Evolutionary conservation across 2,329 filamentous ascomycete genomes (phyloP).

Genomic region (Juglanconis juglandina): DNA sequence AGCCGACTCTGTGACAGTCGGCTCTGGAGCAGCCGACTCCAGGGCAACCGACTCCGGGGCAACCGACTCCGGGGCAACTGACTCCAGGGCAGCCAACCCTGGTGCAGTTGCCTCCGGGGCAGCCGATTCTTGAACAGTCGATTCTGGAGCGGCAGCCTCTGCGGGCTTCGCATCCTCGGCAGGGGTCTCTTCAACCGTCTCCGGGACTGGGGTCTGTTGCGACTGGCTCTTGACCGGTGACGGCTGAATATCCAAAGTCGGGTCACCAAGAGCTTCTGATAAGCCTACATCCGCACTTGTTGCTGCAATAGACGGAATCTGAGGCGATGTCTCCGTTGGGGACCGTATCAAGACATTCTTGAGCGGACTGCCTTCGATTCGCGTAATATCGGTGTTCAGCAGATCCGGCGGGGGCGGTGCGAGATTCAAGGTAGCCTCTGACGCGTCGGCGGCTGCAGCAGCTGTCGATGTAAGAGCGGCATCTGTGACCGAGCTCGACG

Average conservation of each 20-base stretch:
- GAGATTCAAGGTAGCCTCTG: constrained; percentile 31
- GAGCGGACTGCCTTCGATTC: constrained; percentile 48
- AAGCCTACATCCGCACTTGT: background rate
- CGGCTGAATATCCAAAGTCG: constrained; percentile 11
- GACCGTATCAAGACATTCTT: constrained; percentile 50
- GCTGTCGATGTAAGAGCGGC: constrained; percentile 27
- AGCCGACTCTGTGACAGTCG: background rate
- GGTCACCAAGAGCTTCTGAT: constrained; percentile 7
- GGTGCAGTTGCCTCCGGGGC: background rate
- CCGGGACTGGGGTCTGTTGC: background rate
- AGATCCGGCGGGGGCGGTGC: constrained; percentile 23
- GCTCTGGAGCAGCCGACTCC: background rate
- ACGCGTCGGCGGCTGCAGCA: constrained; percentile 25
- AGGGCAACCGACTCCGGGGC: background rate
- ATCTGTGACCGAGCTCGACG: constrained; percentile 1
- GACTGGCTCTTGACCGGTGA: background rate
- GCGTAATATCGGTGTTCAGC: constrained; percentile 27
- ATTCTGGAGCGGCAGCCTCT: background rate
- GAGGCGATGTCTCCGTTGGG: constrained; percentile 34
- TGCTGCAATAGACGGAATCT: background rate
- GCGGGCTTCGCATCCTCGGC: background rate
- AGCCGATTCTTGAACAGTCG: background rate
- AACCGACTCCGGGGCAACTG: background rate
- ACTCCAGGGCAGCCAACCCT: background rate
- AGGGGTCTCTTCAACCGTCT: background rate